Base-by-base conservation (phyloP, 2,329 filamentous ascomycete species). In the Fusarium protoensiforme region DNA sequence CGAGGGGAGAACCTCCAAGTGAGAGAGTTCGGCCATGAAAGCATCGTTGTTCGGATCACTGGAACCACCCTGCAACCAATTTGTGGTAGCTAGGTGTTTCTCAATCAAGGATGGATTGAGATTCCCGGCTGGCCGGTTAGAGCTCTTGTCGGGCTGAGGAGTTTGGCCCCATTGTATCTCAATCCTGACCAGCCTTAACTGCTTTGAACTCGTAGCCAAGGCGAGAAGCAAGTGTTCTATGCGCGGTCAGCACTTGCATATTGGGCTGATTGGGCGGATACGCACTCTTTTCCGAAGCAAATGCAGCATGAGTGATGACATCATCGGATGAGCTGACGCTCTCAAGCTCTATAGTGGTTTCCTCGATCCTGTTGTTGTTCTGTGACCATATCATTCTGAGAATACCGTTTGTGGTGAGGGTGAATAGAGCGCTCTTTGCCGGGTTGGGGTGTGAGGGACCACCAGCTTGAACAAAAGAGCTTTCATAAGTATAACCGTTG, bases 321-420 rank as follows among this genome's bases (percentile, higher is more conserved):
- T 94, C 92, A 71, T 94, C 91, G 0, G 92, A 91, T 36, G 91
- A 91, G 31, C 90, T 87, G 65, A 94, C 87, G 70, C 91, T 92
- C 78, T 95, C 93, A 38, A 97, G 83, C 71, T 96, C 93, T n/a
- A 92, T 85, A 4, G 88, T 89, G 0, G 90, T 89, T 78, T 97
- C 93, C 68, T 92, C 89, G 83, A 94, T 92, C 75, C 90, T 90
- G 64, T 87, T 89, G 80, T 91, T 94, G 48, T 90, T 91, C 73
- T 95, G 93, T 43, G 93, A 90, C 84, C 92, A 98, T 57, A 95
- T 87, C 77, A 98, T 86, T 77, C 92, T 92, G 63, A 98, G 85
- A 56, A 90, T 84, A 9, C 94, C 94, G 75, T 91, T 91, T 51
- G 91, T 89, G 33, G 93, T 96, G 61, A 98, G 88, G 72, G 92